These are phyloP conservation scores for Aspergillus neotritici DNA, from an alignment of 2,329 filamentous ascomycete species.

Conservation along the genomic window DNA sequence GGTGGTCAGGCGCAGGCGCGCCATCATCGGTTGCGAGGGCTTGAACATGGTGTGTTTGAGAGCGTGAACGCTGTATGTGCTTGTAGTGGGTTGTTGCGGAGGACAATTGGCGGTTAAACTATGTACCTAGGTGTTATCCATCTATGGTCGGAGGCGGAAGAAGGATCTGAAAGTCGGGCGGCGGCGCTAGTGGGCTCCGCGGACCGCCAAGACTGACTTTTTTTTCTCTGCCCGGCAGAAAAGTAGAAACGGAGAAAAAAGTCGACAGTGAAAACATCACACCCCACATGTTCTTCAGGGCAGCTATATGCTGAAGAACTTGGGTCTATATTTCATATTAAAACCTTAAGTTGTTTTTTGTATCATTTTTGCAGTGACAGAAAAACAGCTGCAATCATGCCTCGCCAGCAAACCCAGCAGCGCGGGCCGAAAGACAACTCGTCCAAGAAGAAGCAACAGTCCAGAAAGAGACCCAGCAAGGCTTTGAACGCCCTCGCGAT, in stretches of 20 bases:
- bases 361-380: neutral
- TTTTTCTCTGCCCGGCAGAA: constrained; percentile 17
- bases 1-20: constrained; percentile 77
- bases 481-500: constrained; percentile 60
- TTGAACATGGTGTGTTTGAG: constrained; percentile 35
- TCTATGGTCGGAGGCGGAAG: constrained; percentile 11
- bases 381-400: constrained; percentile 26
- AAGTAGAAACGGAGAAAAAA: constrained; percentile 20
- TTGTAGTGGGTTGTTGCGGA: too few species aligned
- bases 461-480: constrained; percentile 40
- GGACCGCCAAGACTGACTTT: constrained; percentile 29
- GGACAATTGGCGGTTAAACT: too few species aligned
- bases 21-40: constrained; percentile 51
- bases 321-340: constrained; percentile 4
- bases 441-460: constrained; percentile 32
- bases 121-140: constrained; percentile 2
- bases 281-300: constrained; percentile 9
- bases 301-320: constrained; percentile 11
- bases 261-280: constrained; percentile 6
- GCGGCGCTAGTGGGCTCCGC: constrained; percentile 22
- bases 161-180: constrained; percentile 22
- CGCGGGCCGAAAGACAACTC: constrained; percentile 35
- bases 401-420: constrained; percentile 37
- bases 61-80: too few species aligned
- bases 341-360: constrained; percentile 5